A percentile compares a stretch with the other conserved stretches of the same genome.
phyloP scores from a whole-genome alignment of 192 early-diverging fungal genomes.

The Mycoemilia scoparia region DNA sequence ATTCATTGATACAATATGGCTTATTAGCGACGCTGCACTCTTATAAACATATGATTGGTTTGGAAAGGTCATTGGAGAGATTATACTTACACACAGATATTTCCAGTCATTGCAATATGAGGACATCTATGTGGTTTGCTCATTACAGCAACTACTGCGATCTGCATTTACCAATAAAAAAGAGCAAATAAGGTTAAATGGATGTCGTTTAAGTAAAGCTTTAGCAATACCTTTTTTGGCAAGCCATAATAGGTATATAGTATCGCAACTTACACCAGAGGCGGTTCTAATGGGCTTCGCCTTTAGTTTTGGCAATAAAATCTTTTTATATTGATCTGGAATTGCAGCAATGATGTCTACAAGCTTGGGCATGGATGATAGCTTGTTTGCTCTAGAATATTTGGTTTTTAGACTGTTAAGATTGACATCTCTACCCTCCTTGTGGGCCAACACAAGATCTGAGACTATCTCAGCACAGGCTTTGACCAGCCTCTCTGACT shows the following conservation, averaged over 20 bases:
- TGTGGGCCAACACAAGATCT: slow-evolving; percentile 58
- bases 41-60: slow-evolving; percentile 1
- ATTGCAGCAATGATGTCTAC: slow-evolving; percentile 98
- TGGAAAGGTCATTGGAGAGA: background rate
- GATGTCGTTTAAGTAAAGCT: too few relatives aligned
- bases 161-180: slow-evolving; percentile 30
- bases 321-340: slow-evolving; percentile 74
- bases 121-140: slow-evolving; percentile 85
- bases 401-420: slow-evolving; percentile 69
- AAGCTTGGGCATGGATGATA: slow-evolving; percentile 76
- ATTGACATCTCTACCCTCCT: slow-evolving; percentile 57
- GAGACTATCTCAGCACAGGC: slow-evolving; percentile 78
- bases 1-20: slow-evolving; percentile 11
- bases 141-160: slow-evolving; percentile 27
- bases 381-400: slow-evolving; percentile 50
- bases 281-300: slow-evolving; percentile 97
- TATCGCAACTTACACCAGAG: slow-evolving; percentile 20
- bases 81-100: slow-evolving; percentile 82
- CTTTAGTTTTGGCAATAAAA: slow-evolving; percentile 69
- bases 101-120: slow-evolving; percentile 98
- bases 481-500: slow-evolving; percentile 62
- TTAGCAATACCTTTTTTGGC: too few relatives aligned
- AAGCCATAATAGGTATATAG: too few relatives aligned
- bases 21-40: background rate
- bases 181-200: too few relatives aligned